Conservation (phyloP, 768 basidiomycete genomes). For the Boletales sp. region DNA sequence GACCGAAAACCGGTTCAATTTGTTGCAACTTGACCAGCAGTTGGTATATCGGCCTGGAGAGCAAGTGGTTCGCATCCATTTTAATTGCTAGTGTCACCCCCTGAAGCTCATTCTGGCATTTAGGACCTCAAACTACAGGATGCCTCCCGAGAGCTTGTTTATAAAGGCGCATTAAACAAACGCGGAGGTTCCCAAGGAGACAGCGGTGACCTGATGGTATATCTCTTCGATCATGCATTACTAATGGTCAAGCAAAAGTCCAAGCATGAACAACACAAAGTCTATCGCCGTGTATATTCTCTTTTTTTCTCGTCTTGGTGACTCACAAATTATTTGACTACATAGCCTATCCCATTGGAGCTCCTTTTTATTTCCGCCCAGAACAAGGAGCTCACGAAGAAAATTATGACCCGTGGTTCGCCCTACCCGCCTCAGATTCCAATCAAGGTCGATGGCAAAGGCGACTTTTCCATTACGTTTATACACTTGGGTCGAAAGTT, state of each 20-base stretch:
- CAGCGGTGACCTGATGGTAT: slow-evolving; percentile 88
- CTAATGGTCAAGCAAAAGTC: slow-evolving; percentile 94
- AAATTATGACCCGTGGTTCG: slow-evolving; percentile 37
- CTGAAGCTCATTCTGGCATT: not conserved
- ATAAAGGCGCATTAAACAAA: slow-evolving; percentile 87
- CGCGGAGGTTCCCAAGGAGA: slow-evolving; percentile 67
- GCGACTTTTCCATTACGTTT: slow-evolving; percentile 90
- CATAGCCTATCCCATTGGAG: slow-evolving; percentile 92
- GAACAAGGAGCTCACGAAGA: slow-evolving; percentile 42
- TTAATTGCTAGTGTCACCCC: not conserved
- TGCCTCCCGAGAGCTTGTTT: slow-evolving; percentile 86
- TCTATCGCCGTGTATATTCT: slow-evolving; percentile 80
- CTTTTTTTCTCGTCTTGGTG: slow-evolving; percentile 5
- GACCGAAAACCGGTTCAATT: slow-evolving; percentile 94
- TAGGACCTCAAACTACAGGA: slow-evolving; percentile 86
- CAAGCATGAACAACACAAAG: slow-evolving; percentile 88
- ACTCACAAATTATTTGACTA: not conserved
- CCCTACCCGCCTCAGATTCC: slow-evolving; percentile 46
- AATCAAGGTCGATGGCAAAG: slow-evolving; percentile 62
- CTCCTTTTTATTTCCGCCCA: slow-evolving; percentile 78
- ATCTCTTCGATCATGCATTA: slow-evolving; percentile 95
- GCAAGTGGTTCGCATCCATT: slow-evolving; percentile 62
- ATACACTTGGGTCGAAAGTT: slow-evolving; percentile 90
- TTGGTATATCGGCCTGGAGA: slow-evolving; percentile 87
- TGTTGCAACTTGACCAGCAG: slow-evolving; percentile 91